Evolutionary conservation across 1,139 yeast species (phyloP).

Genomic region (Oligophagozyma castellii): DNA sequence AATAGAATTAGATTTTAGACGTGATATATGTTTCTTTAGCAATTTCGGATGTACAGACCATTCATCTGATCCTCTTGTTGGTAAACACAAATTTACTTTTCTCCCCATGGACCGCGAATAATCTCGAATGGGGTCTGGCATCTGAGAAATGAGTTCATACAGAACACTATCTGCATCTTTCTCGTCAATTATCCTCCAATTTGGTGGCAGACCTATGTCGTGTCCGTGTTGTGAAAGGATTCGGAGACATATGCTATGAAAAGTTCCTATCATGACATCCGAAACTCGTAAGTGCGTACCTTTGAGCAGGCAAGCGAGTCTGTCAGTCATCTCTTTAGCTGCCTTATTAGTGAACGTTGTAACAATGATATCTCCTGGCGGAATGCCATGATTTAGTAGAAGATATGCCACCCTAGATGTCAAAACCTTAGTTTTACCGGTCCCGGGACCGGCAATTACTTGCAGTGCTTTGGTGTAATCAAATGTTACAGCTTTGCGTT

Average conservation of each 20-base stretch:
- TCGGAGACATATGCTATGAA: slow-evolving; percentile 65
- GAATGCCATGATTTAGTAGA: slow-evolving; percentile 34
- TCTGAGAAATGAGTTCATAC: slow-evolving; percentile 29
- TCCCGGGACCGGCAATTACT: slow-evolving; percentile 88
- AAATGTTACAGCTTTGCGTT: slow-evolving; percentile 44
- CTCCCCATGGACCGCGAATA: slow-evolving; percentile 18
- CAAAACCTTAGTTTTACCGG: slow-evolving; percentile 72
- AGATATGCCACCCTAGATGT: slow-evolving; percentile 67
- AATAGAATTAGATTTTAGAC: slow-evolving; percentile 37
- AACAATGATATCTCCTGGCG: slow-evolving; percentile 54
- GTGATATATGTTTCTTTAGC: slow-evolving; percentile 35
- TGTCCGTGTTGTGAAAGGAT: slow-evolving; percentile 46
- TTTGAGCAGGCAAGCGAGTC: slow-evolving; percentile 35
- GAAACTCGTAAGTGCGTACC: slow-evolving; percentile 28
- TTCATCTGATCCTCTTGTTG: slow-evolving; percentile 15
- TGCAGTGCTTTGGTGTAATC: slow-evolving; percentile 45
- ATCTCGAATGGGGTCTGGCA: slow-evolving; percentile 25
- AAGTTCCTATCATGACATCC: slow-evolving; percentile 62
- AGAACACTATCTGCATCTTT: slow-evolving; percentile 43
- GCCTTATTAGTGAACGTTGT: slow-evolving; percentile 90
- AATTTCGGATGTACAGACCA: slow-evolving; percentile 25
- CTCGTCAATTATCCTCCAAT: slow-evolving; percentile 52
- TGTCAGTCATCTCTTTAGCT: slow-evolving; percentile 63
- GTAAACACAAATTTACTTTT: slow-evolving; percentile 19
- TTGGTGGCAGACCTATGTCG: slow-evolving; percentile 32